These are phyloP conservation scores for Umbelopsis sp. DNA, from an alignment of 192 early-diverging fungal species.

Conservation along the genomic window DNA sequence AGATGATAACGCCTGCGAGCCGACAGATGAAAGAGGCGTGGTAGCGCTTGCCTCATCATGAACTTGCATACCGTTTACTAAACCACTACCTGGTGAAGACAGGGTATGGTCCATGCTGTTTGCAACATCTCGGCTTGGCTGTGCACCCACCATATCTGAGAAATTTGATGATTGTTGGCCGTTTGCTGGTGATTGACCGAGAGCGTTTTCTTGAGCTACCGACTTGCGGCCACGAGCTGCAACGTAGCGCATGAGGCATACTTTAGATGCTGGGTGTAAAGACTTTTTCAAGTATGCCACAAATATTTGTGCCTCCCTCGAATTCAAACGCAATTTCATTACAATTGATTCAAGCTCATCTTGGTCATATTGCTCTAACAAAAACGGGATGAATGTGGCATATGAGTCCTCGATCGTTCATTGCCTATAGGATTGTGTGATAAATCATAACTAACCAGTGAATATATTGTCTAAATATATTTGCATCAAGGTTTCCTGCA, in stretches of 20 bases:
- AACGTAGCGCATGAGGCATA: conserved; percentile 22
- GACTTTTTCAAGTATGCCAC: conserved; percentile 17
- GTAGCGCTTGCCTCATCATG: background rate
- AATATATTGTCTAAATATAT: conserved; percentile 18
- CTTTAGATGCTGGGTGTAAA: conserved; percentile 17
- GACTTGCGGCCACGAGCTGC: conserved; percentile 15
- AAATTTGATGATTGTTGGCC: no score
- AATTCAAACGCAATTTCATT: conserved; percentile 2
- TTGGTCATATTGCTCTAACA: no score
- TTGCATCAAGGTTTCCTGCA: conserved; percentile 5
- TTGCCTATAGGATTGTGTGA: background rate
- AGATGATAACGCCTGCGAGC: background rate
- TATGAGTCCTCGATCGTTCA: no score
- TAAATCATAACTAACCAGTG: background rate
- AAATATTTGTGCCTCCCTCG: conserved; percentile 17
- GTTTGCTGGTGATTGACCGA: background rate
- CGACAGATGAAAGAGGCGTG: background rate
- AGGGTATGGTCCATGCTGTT: background rate
- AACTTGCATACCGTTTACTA: background rate
- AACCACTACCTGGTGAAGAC: background rate
- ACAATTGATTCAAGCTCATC: no score
- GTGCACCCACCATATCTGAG: background rate
- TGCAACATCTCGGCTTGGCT: background rate
- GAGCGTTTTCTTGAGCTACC: background rate
- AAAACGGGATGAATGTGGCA: no score